Percentiles rank a stretch among this genome's conserved stretches.
phyloP scores from a whole-genome alignment of 2,329 filamentous ascomycete genomes.

The Arthrobotrys iridis region DNA sequence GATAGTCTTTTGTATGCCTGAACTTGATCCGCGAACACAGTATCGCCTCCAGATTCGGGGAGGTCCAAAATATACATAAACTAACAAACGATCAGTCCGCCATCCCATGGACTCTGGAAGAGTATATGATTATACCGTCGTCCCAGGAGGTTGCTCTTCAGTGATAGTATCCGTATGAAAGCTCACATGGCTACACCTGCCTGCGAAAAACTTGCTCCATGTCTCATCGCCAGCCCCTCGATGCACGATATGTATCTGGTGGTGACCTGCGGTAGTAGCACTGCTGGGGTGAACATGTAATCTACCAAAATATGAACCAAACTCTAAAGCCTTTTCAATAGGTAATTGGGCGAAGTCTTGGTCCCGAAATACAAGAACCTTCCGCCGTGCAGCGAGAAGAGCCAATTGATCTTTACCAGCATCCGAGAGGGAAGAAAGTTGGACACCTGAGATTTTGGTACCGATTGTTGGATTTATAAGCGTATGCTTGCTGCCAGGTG shows the following conservation, averaged over 20 bases:
- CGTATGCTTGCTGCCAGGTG: constrained; percentile 61
- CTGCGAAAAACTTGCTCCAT: constrained; percentile 72
- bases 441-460: constrained; percentile 75
- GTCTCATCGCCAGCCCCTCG: constrained; percentile 74
- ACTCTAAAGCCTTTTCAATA: constrained; percentile 74
- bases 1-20: constrained; percentile 84
- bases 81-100: neutral
- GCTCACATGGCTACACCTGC: constrained; percentile 79
- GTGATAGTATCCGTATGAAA: constrained; percentile 93
- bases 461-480: constrained; percentile 79
- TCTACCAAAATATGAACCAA: constrained; percentile 79
- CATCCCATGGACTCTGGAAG: neutral
- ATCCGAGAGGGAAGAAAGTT: constrained; percentile 74
- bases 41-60: constrained; percentile 74
- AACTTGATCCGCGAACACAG: constrained; percentile 80
- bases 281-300: constrained; percentile 74
- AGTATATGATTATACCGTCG: constrained; percentile 65
- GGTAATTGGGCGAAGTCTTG: constrained; percentile 77
- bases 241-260: constrained; percentile 82
- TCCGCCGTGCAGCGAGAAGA: constrained; percentile 77
- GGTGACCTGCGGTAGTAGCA: constrained; percentile 76
- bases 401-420: constrained; percentile 81
- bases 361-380: constrained; percentile 80
- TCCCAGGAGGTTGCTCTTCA: constrained; percentile 86
- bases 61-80: constrained; percentile 86